Percentiles rank a stretch among this genome's conserved stretches.
phyloP scores from a whole-genome alignment of 495 filamentous ascomycete genomes.

The Clohesyomyces aquaticus region DNA sequence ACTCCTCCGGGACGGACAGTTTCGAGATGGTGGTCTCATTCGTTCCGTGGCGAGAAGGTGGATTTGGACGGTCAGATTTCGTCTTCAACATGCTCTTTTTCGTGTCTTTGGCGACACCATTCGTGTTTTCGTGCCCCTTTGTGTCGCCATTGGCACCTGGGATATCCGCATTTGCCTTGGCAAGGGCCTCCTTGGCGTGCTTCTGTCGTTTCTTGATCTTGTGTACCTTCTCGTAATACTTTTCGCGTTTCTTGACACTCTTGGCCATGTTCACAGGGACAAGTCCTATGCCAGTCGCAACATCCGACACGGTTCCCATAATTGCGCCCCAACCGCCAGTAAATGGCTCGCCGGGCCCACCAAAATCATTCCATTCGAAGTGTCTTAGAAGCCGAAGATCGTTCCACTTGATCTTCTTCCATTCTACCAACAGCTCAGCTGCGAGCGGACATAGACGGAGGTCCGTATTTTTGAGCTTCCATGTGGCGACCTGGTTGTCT shows the following conservation, averaged over 20 bases:
- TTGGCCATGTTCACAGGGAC: slow-evolving; percentile 62
- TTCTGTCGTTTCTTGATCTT: slow-evolving; percentile 39
- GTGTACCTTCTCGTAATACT: slow-evolving; percentile 52
- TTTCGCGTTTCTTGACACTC: slow-evolving; percentile 54
- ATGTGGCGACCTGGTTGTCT: slow-evolving; percentile 65
- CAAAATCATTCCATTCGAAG: slow-evolving; percentile 78
- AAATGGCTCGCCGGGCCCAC: slow-evolving; percentile 74
- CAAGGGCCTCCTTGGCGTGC: slow-evolving; percentile 14
- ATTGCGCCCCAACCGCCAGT: slow-evolving; percentile 65
- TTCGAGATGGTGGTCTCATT: slow-evolving; percentile 38
- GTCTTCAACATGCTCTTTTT: slow-evolving; percentile 27
- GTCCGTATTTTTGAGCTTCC: slow-evolving; percentile 63
- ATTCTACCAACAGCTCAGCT: slow-evolving; percentile 64
- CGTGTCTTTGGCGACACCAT: not conserved
- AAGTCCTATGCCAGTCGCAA: slow-evolving; percentile 61
- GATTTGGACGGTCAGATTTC: not conserved
- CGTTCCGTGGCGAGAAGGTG: slow-evolving; percentile 8
- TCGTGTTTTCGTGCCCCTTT: not conserved
- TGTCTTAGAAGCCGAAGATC: slow-evolving; percentile 69
- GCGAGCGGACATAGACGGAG: slow-evolving; percentile 67
- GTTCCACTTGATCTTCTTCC: slow-evolving; percentile 62
- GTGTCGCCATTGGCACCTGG: no score
- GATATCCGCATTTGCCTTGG: slow-evolving; percentile 10
- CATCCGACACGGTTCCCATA: slow-evolving; percentile 55
- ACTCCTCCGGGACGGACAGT: slow-evolving; percentile 55